Evolutionary conservation across 495 filamentous ascomycete genomes (phyloP), one percentile per base, ranked within the genome.

Genomic region (Articulospora tetracladia): DNA sequence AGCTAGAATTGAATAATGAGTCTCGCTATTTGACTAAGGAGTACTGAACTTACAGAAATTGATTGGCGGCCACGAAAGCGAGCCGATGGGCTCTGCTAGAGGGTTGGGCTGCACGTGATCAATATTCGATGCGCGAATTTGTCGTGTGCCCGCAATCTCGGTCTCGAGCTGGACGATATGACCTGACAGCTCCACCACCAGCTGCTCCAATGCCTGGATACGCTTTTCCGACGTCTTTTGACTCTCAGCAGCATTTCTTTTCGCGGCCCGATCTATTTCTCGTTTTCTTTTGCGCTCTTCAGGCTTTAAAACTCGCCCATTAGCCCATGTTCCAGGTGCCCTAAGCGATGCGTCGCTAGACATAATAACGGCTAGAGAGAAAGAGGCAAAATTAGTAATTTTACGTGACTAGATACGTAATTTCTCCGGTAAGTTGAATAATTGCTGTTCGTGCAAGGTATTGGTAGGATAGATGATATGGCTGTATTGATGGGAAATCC

Each of bases 291-390:
- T 50, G 47, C 47, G 47, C 47, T 50, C 47, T 50, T n/a, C 20
- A 50, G 47, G 47, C 47, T 50, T 50, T 22, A 50, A 50, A 50
- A 50, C 47, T 50, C 47, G 47, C 47, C 47, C 47, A 50, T 50
- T 50, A 50, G 47, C 47, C 47, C 47, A 50, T 50, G 47, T 50
- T 27, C 47, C 47, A 50, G 47, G 47, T 17, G 47, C 47, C 47
- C 47, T 50, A 50, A 50, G 47, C 47, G 47, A 25, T 50, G 47
- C 24, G 47, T 50, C 47, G 47, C 47, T 50, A 22, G 47, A 27
- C 20, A 50, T 50, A 50, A 25, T 50, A 50, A 22, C 20, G 47
- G 23, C 47, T n/a, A 27, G 20, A 50, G 25, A 24, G 19, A 25
- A 50, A 50, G 25, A 50, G 47, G 47, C 47, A 6, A 27, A 50